These are phyloP conservation scores for Leishmania martiniquensis DNA, from an alignment of 208 protist species.

Conservation along the genomic window DNA sequence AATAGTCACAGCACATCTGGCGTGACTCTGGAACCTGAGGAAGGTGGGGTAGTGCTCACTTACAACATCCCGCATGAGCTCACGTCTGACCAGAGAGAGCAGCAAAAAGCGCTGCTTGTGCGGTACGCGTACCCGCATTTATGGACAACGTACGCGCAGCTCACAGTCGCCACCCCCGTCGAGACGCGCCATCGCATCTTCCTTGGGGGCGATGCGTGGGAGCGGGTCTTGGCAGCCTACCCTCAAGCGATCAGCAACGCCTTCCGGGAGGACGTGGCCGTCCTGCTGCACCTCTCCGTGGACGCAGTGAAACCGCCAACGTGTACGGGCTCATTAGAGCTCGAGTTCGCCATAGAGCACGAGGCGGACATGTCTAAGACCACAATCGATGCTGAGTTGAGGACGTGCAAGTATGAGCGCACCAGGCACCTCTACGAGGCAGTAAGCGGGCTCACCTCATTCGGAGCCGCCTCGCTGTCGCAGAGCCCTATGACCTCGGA, in stretches of 20 bases:
- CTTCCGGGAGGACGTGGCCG: conserved; percentile 46
- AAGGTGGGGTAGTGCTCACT: conserved; percentile 18
- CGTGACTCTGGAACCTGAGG: conserved; percentile 2
- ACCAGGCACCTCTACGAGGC: conserved; percentile 18
- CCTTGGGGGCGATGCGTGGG: conserved; percentile 43
- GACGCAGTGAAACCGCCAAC: conserved; percentile 14
- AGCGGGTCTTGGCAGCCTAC: conserved; percentile 22
- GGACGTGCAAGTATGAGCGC: conserved; percentile 8
- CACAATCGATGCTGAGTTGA: conserved; percentile 4
- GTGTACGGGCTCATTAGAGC: conserved; percentile 27
- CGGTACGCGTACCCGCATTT: conserved; percentile 27
- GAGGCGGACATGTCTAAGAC: neutral
- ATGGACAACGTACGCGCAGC: conserved; percentile 26
- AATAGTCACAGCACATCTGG: neutral
- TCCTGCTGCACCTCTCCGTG: neutral
- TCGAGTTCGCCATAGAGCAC: conserved; percentile 38
- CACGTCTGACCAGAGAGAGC: neutral
- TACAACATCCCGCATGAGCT: conserved; percentile 18
- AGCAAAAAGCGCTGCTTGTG: conserved; percentile 22
- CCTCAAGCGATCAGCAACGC: conserved; percentile 27
- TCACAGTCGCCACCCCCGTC: neutral
- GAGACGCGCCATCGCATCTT: conserved; percentile 42
- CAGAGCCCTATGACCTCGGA: neutral
- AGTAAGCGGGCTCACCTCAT: conserved; percentile 1
- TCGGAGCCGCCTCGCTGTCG: neutral